phyloP scores from a whole-genome alignment of 352 stramenopile genomes.

The Phytophthora vignae region DNA sequence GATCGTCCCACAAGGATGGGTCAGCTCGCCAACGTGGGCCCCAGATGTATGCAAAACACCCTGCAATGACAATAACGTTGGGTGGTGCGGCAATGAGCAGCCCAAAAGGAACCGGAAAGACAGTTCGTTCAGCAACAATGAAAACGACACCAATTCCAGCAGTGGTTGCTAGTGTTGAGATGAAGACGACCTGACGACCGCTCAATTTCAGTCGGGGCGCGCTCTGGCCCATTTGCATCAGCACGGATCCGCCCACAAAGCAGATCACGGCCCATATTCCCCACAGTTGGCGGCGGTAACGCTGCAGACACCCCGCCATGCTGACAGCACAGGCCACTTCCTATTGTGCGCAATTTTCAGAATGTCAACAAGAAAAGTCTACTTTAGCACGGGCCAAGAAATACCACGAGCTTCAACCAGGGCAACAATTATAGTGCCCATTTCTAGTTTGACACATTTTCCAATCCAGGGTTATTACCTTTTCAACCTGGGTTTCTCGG shows the following conservation, averaged over 20 bases:
- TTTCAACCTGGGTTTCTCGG: too few relatives aligned
- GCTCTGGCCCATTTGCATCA: neutral
- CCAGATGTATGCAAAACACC: neutral
- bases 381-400: neutral
- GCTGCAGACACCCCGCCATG: neutral
- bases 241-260: neutral
- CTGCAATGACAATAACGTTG: neutral
- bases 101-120: neutral
- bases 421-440: too few relatives aligned
- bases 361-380: too few relatives aligned
- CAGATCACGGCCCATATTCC: neutral
- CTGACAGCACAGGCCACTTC: neutral
- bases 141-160: neutral
- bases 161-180: neutral
- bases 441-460: too few relatives aligned
- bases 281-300: too few relatives aligned
- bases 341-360: too few relatives aligned
- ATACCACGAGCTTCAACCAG: too few relatives aligned
- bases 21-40: neutral
- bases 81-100: neutral
- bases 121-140: neutral
- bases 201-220: neutral
- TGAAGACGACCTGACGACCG: neutral
- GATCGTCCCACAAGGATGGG: neutral
- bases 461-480: too few relatives aligned